Evolutionary conservation across 208 protist genomes (phyloP), one percentile per base, ranked within the genome.

Genomic region (Leishmania tropica): DNA sequence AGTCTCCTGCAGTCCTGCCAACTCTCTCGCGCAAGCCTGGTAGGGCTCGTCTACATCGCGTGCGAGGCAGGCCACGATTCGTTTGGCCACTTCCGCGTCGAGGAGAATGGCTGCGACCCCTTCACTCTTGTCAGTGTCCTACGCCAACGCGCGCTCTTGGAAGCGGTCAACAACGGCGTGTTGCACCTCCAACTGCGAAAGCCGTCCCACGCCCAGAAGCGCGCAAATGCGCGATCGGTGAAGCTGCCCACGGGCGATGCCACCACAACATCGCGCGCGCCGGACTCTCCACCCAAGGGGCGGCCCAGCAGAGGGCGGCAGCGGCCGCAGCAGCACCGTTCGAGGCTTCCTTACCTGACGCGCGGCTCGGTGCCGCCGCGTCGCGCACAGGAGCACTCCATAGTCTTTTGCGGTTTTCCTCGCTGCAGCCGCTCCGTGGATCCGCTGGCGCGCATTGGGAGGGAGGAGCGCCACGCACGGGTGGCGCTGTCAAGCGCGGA

Each of bases 1-100:
- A 65, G 67, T 31, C 40, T 86, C 8, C 75, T 86, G 53, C 73
- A 80, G 67, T 86, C 83, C 15, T 80, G 72, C 48, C 74, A 83
- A 21, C 83, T 83, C 24, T 51, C 83, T 10, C 51, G 78, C 58
- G 78, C 75, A 5, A 0, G 28, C 13, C 60, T 56, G 11, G 53
- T 86, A 6, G 83, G 83, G 37, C 42, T 86, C 35, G 42, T 86
- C 7, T 78, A 31, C 19, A 3, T 83, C 21, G 21, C 47, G 35
- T 19, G 37, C 19, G 45, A 17, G 8, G 31, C 42, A 0, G 2
- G 47, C 1, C 7, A 7, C 17, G 45, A 47, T 47, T 1, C 47
- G 11, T 83, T 83, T 54, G 17, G 54, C 28, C 8, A 8, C 67
- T 8, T 28, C 0, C 1, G 35, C 13, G 45, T 64, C 42, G 51